A percentile compares a stretch with the other conserved stretches of the same genome.
Evolutionary conservation across 257 asterid genomes (phyloP).

Genomic region (Gentiana straminea): DNA sequence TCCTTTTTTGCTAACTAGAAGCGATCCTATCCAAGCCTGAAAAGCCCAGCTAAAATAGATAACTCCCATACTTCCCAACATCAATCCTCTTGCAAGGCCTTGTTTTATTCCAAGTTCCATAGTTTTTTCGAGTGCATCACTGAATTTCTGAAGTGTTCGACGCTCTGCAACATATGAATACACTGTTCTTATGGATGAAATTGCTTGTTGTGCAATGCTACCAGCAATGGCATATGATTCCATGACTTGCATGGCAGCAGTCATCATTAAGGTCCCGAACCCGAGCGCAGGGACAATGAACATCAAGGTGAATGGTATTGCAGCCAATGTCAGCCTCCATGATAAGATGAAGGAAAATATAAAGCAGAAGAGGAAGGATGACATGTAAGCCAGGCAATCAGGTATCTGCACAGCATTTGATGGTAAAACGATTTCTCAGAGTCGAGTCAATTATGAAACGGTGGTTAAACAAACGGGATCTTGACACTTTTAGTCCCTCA

Average conservation of each 20-base stretch:
- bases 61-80: slow-evolving; percentile 78
- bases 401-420: slow-evolving; percentile 40
- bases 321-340: slow-evolving; percentile 70
- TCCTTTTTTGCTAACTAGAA: slow-evolving; percentile 48
- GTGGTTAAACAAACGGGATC: no score
- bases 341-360: slow-evolving; percentile 55
- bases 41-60: slow-evolving; percentile 77
- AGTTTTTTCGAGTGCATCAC: slow-evolving; percentile 46
- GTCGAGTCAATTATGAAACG: neutral
- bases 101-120: slow-evolving; percentile 68
- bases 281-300: slow-evolving; percentile 74
- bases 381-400: slow-evolving; percentile 65
- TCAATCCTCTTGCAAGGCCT: slow-evolving; percentile 69
- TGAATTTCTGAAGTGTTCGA: slow-evolving; percentile 48
- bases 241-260: slow-evolving; percentile 44
- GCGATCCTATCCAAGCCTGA: slow-evolving; percentile 73
- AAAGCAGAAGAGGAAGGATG: slow-evolving; percentile 75
- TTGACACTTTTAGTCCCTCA: no score
- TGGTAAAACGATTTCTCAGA: neutral
- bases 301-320: slow-evolving; percentile 62
- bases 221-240: slow-evolving; percentile 66
- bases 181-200: slow-evolving; percentile 55
- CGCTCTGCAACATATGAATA: slow-evolving; percentile 67
- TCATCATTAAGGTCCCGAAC: slow-evolving; percentile 70
- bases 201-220: slow-evolving; percentile 71